Evolutionary conservation across 345 rosid genomes (phyloP).

Genomic region (Euphorbia pulcherrima): DNA sequence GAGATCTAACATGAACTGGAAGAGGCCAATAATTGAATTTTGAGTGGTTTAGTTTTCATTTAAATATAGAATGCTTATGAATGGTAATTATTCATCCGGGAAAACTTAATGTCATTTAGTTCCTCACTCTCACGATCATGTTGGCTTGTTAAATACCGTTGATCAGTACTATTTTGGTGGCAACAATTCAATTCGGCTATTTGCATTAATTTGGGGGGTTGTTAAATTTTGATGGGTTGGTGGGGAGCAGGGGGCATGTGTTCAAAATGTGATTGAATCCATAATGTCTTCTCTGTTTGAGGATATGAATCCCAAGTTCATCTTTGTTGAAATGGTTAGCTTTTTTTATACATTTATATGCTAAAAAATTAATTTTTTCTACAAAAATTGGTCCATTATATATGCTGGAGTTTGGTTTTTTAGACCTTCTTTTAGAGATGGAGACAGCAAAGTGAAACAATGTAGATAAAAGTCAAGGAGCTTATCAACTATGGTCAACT

Average conservation of each 20-base stretch:
- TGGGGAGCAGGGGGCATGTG: slow-evolving; percentile 66
- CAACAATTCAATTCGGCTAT: slow-evolving; percentile 61
- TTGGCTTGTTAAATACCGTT: slow-evolving; percentile 97
- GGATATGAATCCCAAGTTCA: slow-evolving; percentile 79
- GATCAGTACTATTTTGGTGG: slow-evolving; percentile 90
- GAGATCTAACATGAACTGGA: slow-evolving; percentile 98
- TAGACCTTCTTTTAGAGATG: too few relatives aligned
- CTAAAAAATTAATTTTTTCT: neutral
- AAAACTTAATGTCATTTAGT: too few relatives aligned
- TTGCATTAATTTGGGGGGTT: neutral
- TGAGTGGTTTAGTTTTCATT: slow-evolving; percentile 57
- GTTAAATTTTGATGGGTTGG: slow-evolving; percentile 10
- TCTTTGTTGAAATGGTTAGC: slow-evolving; percentile 77
- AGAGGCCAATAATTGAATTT: slow-evolving; percentile 93
- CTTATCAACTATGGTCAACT: slow-evolving; percentile 82
- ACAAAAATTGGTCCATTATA: neutral
- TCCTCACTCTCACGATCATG: too few relatives aligned
- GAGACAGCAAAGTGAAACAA: slow-evolving; percentile 81
- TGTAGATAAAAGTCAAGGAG: slow-evolving; percentile 67
- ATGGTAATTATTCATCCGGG: neutral
- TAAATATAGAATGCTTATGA: neutral
- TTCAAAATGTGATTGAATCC: too few relatives aligned
- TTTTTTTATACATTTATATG: neutral
- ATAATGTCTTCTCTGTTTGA: slow-evolving; percentile 73
- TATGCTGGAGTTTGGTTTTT: slow-evolving; percentile 26